phyloP scores from a whole-genome alignment of 208 protist species.

The Trypanosoma avium region DNA sequence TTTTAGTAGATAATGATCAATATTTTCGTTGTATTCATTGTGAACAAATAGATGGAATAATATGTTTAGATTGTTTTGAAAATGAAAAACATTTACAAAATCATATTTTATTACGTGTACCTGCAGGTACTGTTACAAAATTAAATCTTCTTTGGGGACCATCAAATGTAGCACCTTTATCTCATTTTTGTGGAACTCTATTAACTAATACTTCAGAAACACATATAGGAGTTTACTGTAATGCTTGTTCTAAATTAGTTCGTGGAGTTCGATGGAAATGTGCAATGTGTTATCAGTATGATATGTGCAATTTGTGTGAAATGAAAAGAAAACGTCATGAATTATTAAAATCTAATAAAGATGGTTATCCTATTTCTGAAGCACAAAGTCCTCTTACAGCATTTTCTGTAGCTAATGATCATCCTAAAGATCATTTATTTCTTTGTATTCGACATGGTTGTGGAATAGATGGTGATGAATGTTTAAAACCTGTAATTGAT shows the following conservation, averaged over 20 bases:
- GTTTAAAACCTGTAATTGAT: conserved; percentile 25
- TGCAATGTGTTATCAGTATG: conserved; percentile 75
- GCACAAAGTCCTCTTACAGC: not conserved
- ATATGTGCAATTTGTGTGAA: conserved; percentile 66
- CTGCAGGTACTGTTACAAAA: conserved; percentile 23
- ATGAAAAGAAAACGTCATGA: conserved; percentile 18
- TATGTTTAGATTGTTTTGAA: conserved; percentile 44
- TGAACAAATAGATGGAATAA: conserved; percentile 31
- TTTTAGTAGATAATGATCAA: conserved; percentile 47
- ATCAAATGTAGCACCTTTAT: conserved; percentile 67
- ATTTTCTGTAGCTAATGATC: not conserved
- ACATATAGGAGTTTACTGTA: conserved; percentile 79
- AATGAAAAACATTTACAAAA: conserved; percentile 44
- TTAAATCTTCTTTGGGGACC: conserved; percentile 73
- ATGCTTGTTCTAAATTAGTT: conserved; percentile 58
- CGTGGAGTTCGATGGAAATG: conserved; percentile 81
- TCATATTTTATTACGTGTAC: conserved; percentile 71
- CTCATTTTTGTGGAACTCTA: conserved; percentile 38
- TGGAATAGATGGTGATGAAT: conserved; percentile 25
- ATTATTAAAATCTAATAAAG: not conserved
- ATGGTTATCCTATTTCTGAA: not conserved
- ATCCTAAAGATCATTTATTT: conserved; percentile 30
- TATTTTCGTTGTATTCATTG: conserved; percentile 85
- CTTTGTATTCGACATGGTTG: conserved; percentile 31
- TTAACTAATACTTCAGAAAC: conserved; percentile 35